A percentile compares a stretch with the other conserved stretches of the same genome.
Evolutionary conservation across 192 early-diverging fungal species (phyloP).

Genomic region (Jimgerdemannia flammicorona): DNA sequence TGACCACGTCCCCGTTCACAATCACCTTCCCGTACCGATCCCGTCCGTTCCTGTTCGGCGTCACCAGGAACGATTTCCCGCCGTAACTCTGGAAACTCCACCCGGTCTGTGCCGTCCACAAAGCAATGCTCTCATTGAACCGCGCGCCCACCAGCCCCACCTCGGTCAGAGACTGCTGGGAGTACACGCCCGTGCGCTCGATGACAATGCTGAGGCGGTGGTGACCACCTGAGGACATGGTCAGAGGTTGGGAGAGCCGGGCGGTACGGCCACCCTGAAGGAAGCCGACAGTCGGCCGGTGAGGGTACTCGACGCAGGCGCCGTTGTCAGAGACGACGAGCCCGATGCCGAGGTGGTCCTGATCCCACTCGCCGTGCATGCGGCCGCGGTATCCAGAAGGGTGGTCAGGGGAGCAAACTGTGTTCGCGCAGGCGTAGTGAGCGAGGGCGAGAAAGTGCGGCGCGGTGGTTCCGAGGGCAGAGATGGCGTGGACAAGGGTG

Average conservation of each 20-base stretch:
- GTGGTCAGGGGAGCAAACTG: neutral
- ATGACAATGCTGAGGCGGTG: neutral
- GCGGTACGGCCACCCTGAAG: neutral
- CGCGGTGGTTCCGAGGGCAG: neutral
- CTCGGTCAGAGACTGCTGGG: neutral
- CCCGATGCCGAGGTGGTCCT: neutral
- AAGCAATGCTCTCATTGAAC: neutral
- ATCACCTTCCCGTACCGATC: neutral
- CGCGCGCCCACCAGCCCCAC: neutral
- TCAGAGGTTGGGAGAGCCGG: neutral
- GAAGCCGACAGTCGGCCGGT: neutral
- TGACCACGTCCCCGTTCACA: neutral
- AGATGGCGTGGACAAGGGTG: neutral
- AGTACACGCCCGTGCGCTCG: neutral
- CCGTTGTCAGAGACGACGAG: neutral
- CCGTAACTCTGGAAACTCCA: neutral
- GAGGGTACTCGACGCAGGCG: neutral
- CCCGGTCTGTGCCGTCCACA: neutral
- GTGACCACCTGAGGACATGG: neutral
- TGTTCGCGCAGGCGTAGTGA: neutral
- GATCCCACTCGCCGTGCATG: neutral
- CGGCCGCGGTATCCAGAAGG: neutral
- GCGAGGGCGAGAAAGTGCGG: neutral
- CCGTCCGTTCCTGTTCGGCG: neutral
- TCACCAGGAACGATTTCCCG: neutral